Conservation (phyloP, 2,329 filamentous ascomycete genomes). For the Ciborinia camelliae region DNA sequence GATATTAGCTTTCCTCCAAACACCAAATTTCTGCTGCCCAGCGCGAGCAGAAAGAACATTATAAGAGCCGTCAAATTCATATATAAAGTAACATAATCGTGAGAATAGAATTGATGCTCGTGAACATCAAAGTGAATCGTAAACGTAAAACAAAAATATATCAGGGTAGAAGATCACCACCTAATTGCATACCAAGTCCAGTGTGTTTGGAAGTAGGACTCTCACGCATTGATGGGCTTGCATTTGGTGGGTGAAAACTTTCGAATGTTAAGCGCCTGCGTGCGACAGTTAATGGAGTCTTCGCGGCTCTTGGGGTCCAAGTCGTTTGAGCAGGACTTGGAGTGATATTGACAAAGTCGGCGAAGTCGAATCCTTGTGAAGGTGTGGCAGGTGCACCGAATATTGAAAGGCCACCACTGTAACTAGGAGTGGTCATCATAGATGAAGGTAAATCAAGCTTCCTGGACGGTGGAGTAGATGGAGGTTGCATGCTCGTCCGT, state of each 20-base stretch:
- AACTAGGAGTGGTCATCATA: slow-evolving; percentile 82
- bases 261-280: slow-evolving; percentile 35
- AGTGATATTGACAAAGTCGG: slow-evolving; percentile 96
- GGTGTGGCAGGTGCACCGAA: slow-evolving; percentile 73
- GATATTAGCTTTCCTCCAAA: slow-evolving; percentile 14
- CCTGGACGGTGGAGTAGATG: slow-evolving; percentile 73
- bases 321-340: slow-evolving; percentile 88
- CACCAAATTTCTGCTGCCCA: slow-evolving; percentile 16
- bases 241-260: slow-evolving; percentile 26
- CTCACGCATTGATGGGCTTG: slow-evolving; percentile 26
- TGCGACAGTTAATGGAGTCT: slow-evolving; percentile 33
- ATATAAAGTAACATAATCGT: slow-evolving; percentile 51
- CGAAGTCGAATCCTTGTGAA: slow-evolving; percentile 82
- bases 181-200: slow-evolving; percentile 62
- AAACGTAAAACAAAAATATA: slow-evolving; percentile 8
- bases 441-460: slow-evolving; percentile 71
- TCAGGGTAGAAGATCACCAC: slow-evolving; percentile 58
- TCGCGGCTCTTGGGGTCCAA: slow-evolving; percentile 50
- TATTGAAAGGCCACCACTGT: slow-evolving; percentile 61
- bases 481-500: slow-evolving; percentile 60
- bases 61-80: slow-evolving; percentile 22
- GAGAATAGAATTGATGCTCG: slow-evolving; percentile 42
- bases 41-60: slow-evolving; percentile 16
- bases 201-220: slow-evolving; percentile 42
- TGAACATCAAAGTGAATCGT: slow-evolving; percentile 14